Conservation (phyloP, 1,139 yeast genomes). For the Arxiozyma heterogenica region DNA sequence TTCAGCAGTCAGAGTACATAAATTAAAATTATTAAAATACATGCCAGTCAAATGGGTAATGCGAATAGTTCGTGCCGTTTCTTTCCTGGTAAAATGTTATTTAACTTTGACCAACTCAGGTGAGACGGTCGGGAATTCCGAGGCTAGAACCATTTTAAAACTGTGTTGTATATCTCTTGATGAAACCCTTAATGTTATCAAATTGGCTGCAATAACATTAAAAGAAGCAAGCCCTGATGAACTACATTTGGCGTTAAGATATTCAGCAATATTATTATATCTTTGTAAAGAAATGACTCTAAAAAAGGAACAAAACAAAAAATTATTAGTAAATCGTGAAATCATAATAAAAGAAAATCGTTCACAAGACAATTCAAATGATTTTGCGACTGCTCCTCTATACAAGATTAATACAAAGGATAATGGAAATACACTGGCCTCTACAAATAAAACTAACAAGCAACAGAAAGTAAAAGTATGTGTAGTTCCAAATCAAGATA, state of each 20-base stretch:
- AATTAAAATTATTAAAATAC: conserved; percentile 51
- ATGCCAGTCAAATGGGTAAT: conserved; percentile 92
- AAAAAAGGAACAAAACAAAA: conserved; percentile 8
- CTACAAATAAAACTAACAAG: too few relatives aligned
- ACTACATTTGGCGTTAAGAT: conserved; percentile 70
- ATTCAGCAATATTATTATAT: conserved; percentile 72
- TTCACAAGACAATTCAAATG: background rate
- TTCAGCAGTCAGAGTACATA: conserved; percentile 64
- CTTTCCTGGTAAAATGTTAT: conserved; percentile 80
- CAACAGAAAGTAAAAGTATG: background rate
- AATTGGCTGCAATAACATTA: conserved; percentile 63
- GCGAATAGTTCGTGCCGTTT: conserved; percentile 80
- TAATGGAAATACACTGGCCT: background rate
- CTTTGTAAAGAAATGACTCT: conserved; percentile 65
- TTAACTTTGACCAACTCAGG: conserved; percentile 48
- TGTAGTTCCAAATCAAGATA: background rate
- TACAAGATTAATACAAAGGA: background rate
- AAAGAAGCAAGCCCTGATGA: conserved; percentile 87
- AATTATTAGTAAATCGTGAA: conserved; percentile 5
- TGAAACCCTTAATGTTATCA: conserved; percentile 60
- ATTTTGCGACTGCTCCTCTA: background rate
- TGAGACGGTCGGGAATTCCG: conserved; percentile 20
- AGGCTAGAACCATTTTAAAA: conserved; percentile 39
- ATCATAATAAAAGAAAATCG: conserved; percentile 2
- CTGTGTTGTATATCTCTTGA: conserved; percentile 59